These are phyloP conservation scores for Cyberlindnera maclurae DNA, from an alignment of 805 yeast genomes.

Conservation along the genomic window DNA sequence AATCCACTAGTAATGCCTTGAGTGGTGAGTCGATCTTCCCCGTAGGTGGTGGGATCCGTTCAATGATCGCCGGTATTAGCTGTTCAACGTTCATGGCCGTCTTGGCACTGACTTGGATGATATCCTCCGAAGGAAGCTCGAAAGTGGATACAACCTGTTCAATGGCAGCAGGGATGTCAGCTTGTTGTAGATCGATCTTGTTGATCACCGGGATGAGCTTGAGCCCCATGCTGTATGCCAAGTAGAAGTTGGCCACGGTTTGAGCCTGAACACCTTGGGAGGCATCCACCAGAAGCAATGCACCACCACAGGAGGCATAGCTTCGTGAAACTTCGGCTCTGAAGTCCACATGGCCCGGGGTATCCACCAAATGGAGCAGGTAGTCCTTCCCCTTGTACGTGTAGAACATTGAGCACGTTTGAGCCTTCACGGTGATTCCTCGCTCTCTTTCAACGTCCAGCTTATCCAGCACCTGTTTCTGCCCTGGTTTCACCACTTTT, in stretches of 20 bases:
- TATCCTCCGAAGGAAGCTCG: conserved; percentile 67
- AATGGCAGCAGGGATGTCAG: conserved; percentile 72
- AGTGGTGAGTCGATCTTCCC: conserved; percentile 50
- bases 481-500: conserved; percentile 78
- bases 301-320: conserved; percentile 95
- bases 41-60: conserved; percentile 71
- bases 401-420: conserved; percentile 91
- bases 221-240: conserved; percentile 81
- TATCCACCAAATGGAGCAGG: conserved; percentile 83
- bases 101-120: conserved; percentile 85
- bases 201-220: conserved; percentile 83
- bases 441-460: conserved; percentile 93
- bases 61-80: conserved; percentile 76
- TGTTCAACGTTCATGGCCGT: conserved; percentile 75
- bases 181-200: conserved; percentile 84
- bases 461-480: conserved; percentile 82
- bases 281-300: conserved; percentile 84
- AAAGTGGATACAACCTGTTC: conserved; percentile 83
- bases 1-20: conserved; percentile 82
- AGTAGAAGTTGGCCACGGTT: conserved; percentile 92
- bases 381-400: conserved; percentile 62
- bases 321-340: conserved; percentile 89
- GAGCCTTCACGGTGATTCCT: conserved; percentile 96
- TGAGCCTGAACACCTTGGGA: conserved; percentile 97
- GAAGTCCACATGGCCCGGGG: conserved; percentile 98